Evolutionary conservation across 177 flowering plant species (phyloP), one percentile per base, ranked within the genome.

Genomic region (Tripterygium wilfordii): DNA sequence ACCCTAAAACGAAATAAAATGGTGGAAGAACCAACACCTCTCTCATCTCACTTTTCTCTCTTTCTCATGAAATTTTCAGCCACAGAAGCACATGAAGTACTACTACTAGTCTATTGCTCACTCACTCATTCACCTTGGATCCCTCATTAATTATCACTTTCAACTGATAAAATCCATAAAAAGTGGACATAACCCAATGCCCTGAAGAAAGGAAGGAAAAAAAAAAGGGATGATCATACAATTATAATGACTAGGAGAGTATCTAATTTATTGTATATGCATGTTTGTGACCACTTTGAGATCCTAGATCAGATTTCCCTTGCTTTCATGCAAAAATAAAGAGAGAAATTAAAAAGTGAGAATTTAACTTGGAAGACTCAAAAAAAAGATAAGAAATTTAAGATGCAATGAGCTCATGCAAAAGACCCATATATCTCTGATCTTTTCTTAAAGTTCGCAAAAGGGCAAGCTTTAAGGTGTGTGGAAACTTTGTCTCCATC

Each of bases 401-500:
- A n/a, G n/a, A n/a, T n/a, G 65, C 54, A 48, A 64, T 17, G 63
- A 70, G 58, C 61, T 58, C 21, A 46, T 62, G 52, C 8, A 65
- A 63, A 74, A 71, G 71, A 71, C 48, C 59, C 65, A 56, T 62
- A 43, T 63, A 60, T 42, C 38, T 41, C 58, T n/a, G n/a, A n/a
- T n/a, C n/a, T 61, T 73, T 77, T 66, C 63, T 71, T 71, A 66
- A 77, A 77, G 73, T 56, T 79, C 71, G 82, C 59, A 74, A 77
- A 77, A 71, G 75, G 19, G 12, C n/a, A n/a, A n/a, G n/a, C 17
- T 43, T 58, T 63, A 47, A 60, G 60, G 56, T 66, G 75, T 77
- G 77, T 74, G 75, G 79, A 74, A 74, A 71, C 77, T 74, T 74
- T 71, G 83, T 77, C 79, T 77, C 67, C 73, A 71, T 76, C 64